Conservation (phyloP, 2,329 filamentous ascomycete genomes). For the Blumeriella jaapii region DNA sequence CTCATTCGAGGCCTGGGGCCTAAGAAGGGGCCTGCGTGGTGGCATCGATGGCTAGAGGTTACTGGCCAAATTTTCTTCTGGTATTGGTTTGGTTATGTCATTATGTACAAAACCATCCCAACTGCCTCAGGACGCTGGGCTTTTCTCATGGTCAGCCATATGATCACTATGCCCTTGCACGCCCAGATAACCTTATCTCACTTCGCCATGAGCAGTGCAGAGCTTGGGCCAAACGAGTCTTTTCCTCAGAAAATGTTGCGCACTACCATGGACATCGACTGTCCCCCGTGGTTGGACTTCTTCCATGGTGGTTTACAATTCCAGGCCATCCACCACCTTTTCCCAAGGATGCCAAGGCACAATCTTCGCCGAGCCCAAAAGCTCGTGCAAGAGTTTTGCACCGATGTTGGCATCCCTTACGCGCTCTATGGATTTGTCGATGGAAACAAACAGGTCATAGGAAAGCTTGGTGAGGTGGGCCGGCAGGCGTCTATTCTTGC, state of each 20-base stretch:
- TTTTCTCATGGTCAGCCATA: conserved; percentile 71
- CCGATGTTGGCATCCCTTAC: conserved; percentile 74
- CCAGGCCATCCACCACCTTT: conserved; percentile 80
- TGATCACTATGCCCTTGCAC: conserved; percentile 71
- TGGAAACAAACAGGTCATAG: conserved; percentile 71
- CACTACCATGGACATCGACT: conserved; percentile 90
- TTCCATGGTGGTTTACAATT: conserved; percentile 84
- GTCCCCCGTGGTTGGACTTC: conserved; percentile 78
- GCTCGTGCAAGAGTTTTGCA: conserved; percentile 70
- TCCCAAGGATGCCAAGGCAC: conserved; percentile 72
- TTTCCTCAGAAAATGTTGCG: conserved; percentile 86
- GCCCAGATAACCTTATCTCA: conserved; percentile 86
- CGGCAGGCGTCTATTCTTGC: conserved; percentile 67
- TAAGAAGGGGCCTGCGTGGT: conserved; percentile 65
- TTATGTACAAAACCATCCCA: conserved; percentile 64
- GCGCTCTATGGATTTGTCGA: conserved; percentile 76
- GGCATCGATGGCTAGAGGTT: conserved; percentile 75
- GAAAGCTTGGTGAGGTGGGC: conserved; percentile 64
- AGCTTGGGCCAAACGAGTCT: conserved; percentile 72
- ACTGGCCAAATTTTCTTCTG: conserved; percentile 71
- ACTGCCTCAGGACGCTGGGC: conserved; percentile 55
- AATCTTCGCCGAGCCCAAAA: conserved; percentile 67
- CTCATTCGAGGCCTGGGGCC: conserved; percentile 60
- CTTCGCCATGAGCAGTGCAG: conserved; percentile 86
- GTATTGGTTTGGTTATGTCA: conserved; percentile 74